Conservation (phyloP, 129 eudicot genomes). For the Gnaphalium uliginosum region DNA sequence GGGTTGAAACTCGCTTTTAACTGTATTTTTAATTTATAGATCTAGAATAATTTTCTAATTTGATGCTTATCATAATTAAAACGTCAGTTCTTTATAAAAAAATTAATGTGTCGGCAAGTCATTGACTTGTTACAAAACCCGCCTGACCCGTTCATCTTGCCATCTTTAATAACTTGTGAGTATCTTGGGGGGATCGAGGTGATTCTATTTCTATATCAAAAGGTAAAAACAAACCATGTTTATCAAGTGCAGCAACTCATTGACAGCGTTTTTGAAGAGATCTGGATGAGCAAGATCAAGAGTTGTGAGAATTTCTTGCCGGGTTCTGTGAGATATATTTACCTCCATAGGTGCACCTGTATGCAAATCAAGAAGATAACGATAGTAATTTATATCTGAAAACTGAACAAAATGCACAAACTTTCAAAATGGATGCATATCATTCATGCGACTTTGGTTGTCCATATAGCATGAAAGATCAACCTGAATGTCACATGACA, state of each 20-base stretch:
- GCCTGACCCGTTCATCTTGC: background rate
- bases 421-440: background rate
- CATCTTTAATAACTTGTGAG: background rate
- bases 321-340: constrained; percentile 78
- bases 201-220: constrained; percentile 9
- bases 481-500: background rate
- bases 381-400: background rate
- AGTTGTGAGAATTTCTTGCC: constrained; percentile 81
- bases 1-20: background rate
- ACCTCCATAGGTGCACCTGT: constrained; percentile 90
- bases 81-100: background rate
- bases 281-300: constrained; percentile 70
- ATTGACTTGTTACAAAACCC: background rate
- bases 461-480: background rate
- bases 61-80: background rate
- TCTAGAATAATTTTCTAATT: background rate
- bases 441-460: background rate
- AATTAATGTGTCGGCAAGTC: background rate
- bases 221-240: constrained; percentile 59
- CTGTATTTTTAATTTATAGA: background rate
- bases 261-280: constrained; percentile 68
- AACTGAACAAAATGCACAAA: constrained; percentile 6
- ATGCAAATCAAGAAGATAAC: background rate
- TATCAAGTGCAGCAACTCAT: constrained; percentile 74
- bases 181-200: background rate